Evolutionary conservation across 2,329 filamentous ascomycete species (phyloP), one percentile per base, ranked within the genome.

Genomic region (Teratosphaeria destructans): DNA sequence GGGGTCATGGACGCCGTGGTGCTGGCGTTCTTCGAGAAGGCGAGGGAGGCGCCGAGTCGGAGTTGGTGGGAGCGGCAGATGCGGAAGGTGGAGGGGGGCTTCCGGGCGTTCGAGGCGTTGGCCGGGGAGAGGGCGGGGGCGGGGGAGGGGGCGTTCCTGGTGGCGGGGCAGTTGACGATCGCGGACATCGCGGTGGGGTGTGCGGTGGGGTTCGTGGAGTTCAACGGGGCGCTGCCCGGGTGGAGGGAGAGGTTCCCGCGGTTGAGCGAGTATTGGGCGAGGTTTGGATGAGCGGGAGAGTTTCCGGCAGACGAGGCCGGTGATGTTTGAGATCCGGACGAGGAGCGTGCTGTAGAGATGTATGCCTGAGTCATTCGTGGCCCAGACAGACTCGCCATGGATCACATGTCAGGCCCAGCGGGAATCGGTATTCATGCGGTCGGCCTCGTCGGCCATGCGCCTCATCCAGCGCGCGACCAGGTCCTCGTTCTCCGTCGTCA

Each of bases 381-480:
- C 23, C 23, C 23, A 23, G 2, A 23, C 23, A 23, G 23, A 23
- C 23, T 23, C 23, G 23, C 23, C 23, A 23, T 23, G 23, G 23
- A 23, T 23, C 23, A 23, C 23, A 2, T 23, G 23, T 63, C 55
- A 68, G 57, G 63, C 57, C 70, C 70, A 72, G 52, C 59, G 63
- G 55, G 65, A 66, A 29, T 68, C 67, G 35, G 81, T 72, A 69
- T 97, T 97, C 87, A 96, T 92, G 63, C 84, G 86, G 59, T 94
- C 89, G 11, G 89, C 93, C 76, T 96, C 92, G 70, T 86, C 82
- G 3, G 86, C 87, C 82, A 94, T 94, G 64, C 87, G 81, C 70
- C 84, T 85, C 88, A 97, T 92, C 90, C 92, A 97, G 58, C 94
- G 82, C 72, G 91, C 87, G 57, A 96, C 85, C 59, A 99, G 79